A percentile compares a stretch with the other conserved stretches of the same genome.
Evolutionary conservation across 331 rosid species (phyloP).

Genomic region (Spiraea crenata): DNA sequence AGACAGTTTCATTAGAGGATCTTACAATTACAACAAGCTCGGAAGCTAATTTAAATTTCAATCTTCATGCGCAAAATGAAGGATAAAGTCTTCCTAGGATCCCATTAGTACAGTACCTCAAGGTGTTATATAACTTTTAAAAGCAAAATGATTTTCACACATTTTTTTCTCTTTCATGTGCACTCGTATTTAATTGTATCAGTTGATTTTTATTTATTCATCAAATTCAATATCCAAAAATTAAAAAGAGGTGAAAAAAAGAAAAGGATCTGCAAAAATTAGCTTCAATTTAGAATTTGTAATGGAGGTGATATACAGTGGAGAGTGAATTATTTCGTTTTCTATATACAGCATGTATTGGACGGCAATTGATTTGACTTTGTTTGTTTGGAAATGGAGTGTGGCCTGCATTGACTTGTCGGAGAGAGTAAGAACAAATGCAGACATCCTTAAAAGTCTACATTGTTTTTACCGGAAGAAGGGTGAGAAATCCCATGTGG

Average conservation of each 20-base stretch:
- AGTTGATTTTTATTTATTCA: no score
- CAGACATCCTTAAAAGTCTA: slow-evolving; percentile 20
- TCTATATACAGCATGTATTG: neutral
- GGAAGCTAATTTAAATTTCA: neutral
- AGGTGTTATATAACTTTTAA: neutral
- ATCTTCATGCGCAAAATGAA: neutral
- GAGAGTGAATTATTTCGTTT: no score
- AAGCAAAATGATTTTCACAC: no score
- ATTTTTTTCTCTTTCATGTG: no score
- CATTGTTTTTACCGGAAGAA: slow-evolving; percentile 1
- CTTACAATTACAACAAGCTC: no score
- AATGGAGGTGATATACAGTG: neutral
- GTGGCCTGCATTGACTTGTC: slow-evolving; percentile 36
- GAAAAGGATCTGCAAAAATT: no score
- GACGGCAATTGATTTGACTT: slow-evolving; percentile 30
- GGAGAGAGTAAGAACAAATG: neutral
- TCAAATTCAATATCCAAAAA: no score
- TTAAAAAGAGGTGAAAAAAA: no score
- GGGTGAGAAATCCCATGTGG: slow-evolving; percentile 27
- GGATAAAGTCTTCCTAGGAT: neutral
- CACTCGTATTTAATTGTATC: no score
- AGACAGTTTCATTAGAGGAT: no score
- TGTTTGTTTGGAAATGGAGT: slow-evolving; percentile 4
- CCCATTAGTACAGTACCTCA: neutral
- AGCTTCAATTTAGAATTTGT: neutral